Evolutionary conservation across 176 grass and related monocot genomes (phyloP), one percentile per base, ranked within the genome.

Genomic region (Aegilops speltoides): DNA sequence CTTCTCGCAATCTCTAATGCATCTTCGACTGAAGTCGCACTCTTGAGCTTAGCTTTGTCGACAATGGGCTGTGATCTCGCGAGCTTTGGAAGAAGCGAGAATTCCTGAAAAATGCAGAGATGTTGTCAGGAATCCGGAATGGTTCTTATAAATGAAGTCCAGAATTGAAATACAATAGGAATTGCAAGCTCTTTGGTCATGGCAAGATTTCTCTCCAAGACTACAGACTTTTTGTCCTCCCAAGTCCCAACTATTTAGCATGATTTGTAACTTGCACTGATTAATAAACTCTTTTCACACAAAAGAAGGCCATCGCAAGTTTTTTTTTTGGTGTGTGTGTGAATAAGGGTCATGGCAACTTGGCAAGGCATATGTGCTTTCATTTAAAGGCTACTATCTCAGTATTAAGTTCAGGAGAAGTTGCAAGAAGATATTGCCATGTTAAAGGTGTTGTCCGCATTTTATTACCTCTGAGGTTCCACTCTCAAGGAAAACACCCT

Each of bases 401-500:
- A 5, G 41, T 60, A 22, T 15, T 79, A 68, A 73, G 57, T 83
- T 79, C 33, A n/a, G 40, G 12, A 65, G 56, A 57, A 73, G 50
- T 63, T 45, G 14, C 23, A 73, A 36, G 54, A 87, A 60, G 4
- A 8, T 25, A 54, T 74, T 79, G 10, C 10, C 45, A 61, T 48
- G 45, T 48, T 26, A 5, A 68, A 76, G 26, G 8, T 13, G 36
- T 8, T 75, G 80, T 4, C 25, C 22, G 37, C 48, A 83, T 33
- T 78, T 78, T 75, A 28, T 85, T 86, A 98, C 96, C 96, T 98
- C 93, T 65, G 86, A 79, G 74, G 86, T 92, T 87, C 96, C 96
- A 82, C 96, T 98, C 93, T 98, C 96, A 82, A 98, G 96, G 71
- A 98, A 95, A 89, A 95, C 82, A 73, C 96, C 93, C 89, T 98